Base-by-base conservation (phyloP, 768 basidiomycete genomes). In the Suillus cothurnatus region DNA sequence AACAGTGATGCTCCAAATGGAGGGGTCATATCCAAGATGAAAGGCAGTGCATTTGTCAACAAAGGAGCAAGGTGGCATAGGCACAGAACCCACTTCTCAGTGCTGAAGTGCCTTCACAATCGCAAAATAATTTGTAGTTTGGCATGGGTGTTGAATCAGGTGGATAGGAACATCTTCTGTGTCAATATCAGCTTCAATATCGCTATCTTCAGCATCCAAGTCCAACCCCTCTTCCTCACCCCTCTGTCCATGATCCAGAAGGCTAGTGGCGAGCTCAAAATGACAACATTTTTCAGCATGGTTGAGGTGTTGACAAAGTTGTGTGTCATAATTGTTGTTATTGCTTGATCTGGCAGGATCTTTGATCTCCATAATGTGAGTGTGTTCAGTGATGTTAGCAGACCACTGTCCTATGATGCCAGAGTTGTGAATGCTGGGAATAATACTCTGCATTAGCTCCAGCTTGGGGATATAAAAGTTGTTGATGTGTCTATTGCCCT, bases 11-110 rank as follows among this genome's bases (percentile, higher is more conserved):
- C 57, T 34, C 36, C 63, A 61, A 32, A 67, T 65, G 31, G 38
- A 52, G 26, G 77, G 73, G 53, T 69, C 67, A 19, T 70, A 66
- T 6, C 67, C 65, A 9, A 79, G 63, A 65, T 74, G 72, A 65
- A 76, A 70, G 6, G 71, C 72, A 14, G 69, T 66, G 2, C 59
- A 59, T 9, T 55, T 21, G 31, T 52, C 62, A 34, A 59, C 31
- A 32, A 67, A 69, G 21, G 72, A 70, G 15, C 70, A 64, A 11
- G 45, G 56, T 53, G 74, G 69, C 19, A 43, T 55, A 53, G 64
- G 52, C 28, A 59, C 57, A 6, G 32, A 17, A 15, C n/a, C 34
- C 21, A 23, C 6, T n/a, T n/a, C n/a, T n/a, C n/a, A n/a, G 26
- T 31, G 26, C 26, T 31, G 47, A 43, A 38, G 21, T n/a, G n/a